phyloP scores from a whole-genome alignment of 2,329 filamentous ascomycete genomes.

The Aquanectria penicillioides region DNA sequence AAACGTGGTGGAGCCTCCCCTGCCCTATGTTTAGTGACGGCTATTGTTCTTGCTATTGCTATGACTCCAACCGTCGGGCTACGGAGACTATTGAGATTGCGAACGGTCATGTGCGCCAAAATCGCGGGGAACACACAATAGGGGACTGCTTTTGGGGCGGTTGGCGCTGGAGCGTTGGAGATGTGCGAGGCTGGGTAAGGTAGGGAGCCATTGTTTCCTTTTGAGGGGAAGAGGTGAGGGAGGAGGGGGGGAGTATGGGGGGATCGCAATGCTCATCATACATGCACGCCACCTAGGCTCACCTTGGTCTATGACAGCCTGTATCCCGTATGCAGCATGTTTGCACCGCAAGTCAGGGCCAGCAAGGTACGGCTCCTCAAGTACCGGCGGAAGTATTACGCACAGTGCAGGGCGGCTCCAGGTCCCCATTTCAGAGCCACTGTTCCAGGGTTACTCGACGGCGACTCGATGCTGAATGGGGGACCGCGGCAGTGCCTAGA shows the following conservation, averaged over 20 bases:
- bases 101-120: neutral
- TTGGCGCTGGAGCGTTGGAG: neutral
- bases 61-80: neutral
- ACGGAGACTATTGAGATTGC: slow-evolving; percentile 1
- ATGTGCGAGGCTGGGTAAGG: slow-evolving; percentile 3
- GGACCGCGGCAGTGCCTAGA: slow-evolving; percentile 27
- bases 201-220: slow-evolving; percentile 1
- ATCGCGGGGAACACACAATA: neutral
- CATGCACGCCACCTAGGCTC: neutral
- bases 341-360: slow-evolving; percentile 7
- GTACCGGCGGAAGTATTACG: slow-evolving; percentile 27
- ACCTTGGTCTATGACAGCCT: slow-evolving; percentile 5
- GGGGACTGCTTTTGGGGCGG: neutral
- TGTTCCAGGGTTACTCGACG: slow-evolving; percentile 10
- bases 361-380: slow-evolving; percentile 16
- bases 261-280: slow-evolving; percentile 2
- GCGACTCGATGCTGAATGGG: slow-evolving; percentile 17
- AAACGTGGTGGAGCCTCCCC: neutral
- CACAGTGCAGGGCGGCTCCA: slow-evolving; percentile 38
- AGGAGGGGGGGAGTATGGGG: too few relatives aligned
- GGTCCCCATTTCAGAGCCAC: neutral
- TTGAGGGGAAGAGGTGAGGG: too few relatives aligned
- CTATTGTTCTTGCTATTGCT: slow-evolving; percentile 11
- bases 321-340: too few relatives aligned
- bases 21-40: neutral